phyloP scores from a whole-genome alignment of 2,329 filamentous ascomycete species.

The Colletotrichum plurivorum region DNA sequence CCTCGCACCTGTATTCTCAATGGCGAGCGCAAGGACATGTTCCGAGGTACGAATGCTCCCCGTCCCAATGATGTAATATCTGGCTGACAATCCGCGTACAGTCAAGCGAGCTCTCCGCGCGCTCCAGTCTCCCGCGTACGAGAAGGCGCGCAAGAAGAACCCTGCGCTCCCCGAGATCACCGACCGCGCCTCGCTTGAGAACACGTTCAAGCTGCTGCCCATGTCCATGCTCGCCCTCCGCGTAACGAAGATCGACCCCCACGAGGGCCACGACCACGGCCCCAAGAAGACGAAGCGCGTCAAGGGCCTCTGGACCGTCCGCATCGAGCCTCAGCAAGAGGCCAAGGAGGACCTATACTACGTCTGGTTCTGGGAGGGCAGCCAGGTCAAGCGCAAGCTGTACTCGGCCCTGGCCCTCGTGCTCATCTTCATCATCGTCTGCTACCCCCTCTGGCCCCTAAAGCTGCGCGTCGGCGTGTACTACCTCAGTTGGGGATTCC shows the following conservation, averaged over 20 bases:
- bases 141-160: conserved; percentile 91
- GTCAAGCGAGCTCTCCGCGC: conserved; percentile 97
- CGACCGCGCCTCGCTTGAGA: conserved; percentile 90
- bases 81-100: conserved; percentile 52
- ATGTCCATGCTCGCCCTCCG: conserved; percentile 94
- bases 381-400: conserved; percentile 93
- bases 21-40: conserved; percentile 98
- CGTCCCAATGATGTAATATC: neutral
- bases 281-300: conserved; percentile 86
- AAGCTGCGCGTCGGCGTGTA: conserved; percentile 93
- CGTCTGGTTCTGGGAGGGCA: conserved; percentile 95
- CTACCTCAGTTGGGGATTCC: conserved; percentile 95
- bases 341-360: conserved; percentile 91
- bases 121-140: conserved; percentile 89
- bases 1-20: conserved; percentile 92
- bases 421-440: conserved; percentile 87
- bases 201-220: conserved; percentile 94
- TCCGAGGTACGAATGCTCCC: conserved; percentile 76
- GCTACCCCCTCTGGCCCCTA: conserved; percentile 97
- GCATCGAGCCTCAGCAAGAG: conserved; percentile 96
- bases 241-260: conserved; percentile 85
- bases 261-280: conserved; percentile 80
- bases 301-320: conserved; percentile 97
- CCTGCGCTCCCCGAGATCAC: conserved; percentile 88
- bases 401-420: conserved; percentile 88